Conservation (phyloP, 345 rosid species). For the Mallotus nudiflorus region DNA sequence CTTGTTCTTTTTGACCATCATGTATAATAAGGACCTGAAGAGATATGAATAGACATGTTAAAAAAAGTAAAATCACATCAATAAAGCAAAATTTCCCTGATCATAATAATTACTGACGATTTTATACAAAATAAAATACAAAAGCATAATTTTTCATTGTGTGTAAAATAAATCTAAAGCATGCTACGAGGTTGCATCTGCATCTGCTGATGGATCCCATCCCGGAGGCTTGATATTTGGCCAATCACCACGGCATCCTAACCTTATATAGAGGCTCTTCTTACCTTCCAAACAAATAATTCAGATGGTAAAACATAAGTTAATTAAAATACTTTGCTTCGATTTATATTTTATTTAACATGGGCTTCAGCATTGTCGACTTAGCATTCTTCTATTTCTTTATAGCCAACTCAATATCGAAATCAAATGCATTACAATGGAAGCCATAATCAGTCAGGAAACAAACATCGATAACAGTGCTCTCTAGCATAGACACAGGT, state of each 20-base stretch:
- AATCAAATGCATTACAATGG: too few relatives aligned
- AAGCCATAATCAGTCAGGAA: too few relatives aligned
- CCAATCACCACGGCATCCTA: constrained; percentile 91
- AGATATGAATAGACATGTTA: too few relatives aligned
- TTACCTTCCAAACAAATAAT: constrained; percentile 44
- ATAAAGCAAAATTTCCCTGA: too few relatives aligned
- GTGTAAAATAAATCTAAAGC: neutral
- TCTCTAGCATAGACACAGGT: too few relatives aligned
- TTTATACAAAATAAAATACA: too few relatives aligned
- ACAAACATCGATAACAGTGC: too few relatives aligned
- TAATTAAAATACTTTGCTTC: neutral
- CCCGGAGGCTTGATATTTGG: constrained; percentile 83
- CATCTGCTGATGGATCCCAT: constrained; percentile 63
- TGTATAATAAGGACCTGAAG: too few relatives aligned
- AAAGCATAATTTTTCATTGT: too few relatives aligned
- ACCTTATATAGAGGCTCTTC: constrained; percentile 82
- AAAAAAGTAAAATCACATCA: too few relatives aligned
- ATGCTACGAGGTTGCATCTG: constrained; percentile 20
- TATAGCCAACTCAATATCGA: neutral
- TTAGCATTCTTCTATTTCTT: neutral
- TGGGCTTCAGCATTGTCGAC: neutral
- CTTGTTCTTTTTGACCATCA: too few relatives aligned
- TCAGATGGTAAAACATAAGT: neutral
- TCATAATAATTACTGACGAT: too few relatives aligned
- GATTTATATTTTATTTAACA: neutral